These are phyloP conservation scores for Pestalotiopsis fici DNA, from an alignment of 2,329 filamentous ascomycete species.

Conservation along the genomic window DNA sequence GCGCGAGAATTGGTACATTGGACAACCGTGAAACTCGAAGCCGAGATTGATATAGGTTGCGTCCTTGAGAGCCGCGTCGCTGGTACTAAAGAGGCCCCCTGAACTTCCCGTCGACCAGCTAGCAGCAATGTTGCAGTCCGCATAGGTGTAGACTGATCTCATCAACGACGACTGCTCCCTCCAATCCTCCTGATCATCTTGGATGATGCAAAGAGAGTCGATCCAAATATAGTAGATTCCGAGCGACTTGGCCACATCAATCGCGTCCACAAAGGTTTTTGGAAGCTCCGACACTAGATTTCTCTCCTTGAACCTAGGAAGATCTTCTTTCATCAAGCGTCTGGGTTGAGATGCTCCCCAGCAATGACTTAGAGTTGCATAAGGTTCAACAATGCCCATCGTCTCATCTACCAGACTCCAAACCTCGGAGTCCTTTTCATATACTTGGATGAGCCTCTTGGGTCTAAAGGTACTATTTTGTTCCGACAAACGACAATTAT, in stretches of 20 bases:
- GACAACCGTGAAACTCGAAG: background rate
- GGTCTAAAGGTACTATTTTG: background rate
- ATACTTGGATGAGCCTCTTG: background rate
- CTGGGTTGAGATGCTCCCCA: background rate
- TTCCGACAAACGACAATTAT: background rate
- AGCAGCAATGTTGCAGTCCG: background rate
- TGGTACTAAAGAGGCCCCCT: background rate
- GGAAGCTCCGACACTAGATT: background rate
- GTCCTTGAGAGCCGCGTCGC: background rate
- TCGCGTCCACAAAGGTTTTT: background rate
- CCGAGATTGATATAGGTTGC: background rate
- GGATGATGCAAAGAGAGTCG: conserved; percentile 13
- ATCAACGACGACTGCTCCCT: background rate
- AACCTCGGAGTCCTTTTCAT: background rate
- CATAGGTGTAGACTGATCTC: conserved; percentile 6
- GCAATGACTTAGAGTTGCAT: background rate
- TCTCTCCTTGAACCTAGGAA: background rate
- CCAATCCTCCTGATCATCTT: conserved; percentile 7
- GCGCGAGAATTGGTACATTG: background rate
- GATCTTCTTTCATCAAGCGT: background rate
- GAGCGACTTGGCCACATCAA: background rate
- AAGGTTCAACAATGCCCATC: background rate
- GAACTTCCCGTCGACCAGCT: background rate
- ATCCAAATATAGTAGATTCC: conserved; percentile 11
- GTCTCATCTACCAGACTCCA: background rate